Evolutionary conservation across 257 asterid species (phyloP).

Genomic region (Solanum appendiculatum): DNA sequence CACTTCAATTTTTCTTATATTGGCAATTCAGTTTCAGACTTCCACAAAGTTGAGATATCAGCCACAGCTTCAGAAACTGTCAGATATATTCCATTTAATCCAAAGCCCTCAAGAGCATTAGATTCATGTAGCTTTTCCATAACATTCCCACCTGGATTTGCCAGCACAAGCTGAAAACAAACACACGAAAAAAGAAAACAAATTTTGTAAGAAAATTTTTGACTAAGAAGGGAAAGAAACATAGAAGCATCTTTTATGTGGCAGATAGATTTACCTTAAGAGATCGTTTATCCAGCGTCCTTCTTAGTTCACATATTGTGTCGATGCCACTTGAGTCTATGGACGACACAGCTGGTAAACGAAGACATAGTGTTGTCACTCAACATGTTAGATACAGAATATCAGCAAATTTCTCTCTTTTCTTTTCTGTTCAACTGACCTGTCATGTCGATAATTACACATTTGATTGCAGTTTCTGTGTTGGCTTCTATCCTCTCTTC

Average conservation of each 20-base stretch:
- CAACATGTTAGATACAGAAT: not conserved
- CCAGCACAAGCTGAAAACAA: conserved; percentile 49
- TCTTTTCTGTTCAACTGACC: conserved; percentile 21
- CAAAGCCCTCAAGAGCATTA: conserved; percentile 38
- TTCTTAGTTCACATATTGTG: conserved; percentile 57
- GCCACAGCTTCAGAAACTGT: conserved; percentile 72
- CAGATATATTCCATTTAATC: conserved; percentile 49
- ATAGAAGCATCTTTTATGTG: not conserved
- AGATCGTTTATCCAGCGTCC: conserved; percentile 50
- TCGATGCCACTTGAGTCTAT: conserved; percentile 86
- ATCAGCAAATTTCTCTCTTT: not conserved
- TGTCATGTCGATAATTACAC: conserved; percentile 83
- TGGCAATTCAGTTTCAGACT: conserved; percentile 11
- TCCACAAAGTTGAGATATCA: conserved; percentile 60
- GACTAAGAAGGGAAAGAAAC: not conserved
- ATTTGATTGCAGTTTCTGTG: conserved; percentile 39
- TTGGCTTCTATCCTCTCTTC: conserved; percentile 57
- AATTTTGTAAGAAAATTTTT: not conserved
- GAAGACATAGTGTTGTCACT: not conserved
- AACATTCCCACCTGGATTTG: conserved; percentile 68
- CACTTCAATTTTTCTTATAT: not conserved
- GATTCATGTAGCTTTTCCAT: conserved; percentile 68
- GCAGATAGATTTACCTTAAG: conserved; percentile 42
- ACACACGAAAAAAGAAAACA: not conserved
- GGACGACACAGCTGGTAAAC: conserved; percentile 77